phyloP scores from a whole-genome alignment of 768 basidiomycete species.

The Daedaleopsis sinensis region DNA sequence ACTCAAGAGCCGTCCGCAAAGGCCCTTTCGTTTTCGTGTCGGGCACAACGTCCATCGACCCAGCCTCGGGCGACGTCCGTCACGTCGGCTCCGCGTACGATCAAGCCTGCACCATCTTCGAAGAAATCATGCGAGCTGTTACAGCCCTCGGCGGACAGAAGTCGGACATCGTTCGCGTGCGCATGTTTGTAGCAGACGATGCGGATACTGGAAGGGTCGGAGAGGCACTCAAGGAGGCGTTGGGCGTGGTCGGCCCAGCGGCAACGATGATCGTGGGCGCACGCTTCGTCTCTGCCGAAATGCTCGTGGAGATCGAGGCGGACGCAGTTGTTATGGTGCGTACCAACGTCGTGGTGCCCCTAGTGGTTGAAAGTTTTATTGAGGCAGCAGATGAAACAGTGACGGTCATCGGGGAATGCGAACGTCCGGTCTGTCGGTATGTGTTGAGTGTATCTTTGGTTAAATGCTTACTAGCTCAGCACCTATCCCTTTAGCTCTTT shows the following conservation, averaged over 20 bases:
- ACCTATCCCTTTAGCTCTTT: too few species aligned
- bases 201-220: slow-evolving; percentile 42
- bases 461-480: too few species aligned
- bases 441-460: too few species aligned
- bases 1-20: slow-evolving; percentile 53
- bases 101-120: slow-evolving; percentile 47
- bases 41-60: slow-evolving; percentile 53
- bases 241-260: slow-evolving; percentile 47
- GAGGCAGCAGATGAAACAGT: neutral
- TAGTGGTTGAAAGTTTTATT: too few species aligned
- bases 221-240: slow-evolving; percentile 42
- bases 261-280: slow-evolving; percentile 57
- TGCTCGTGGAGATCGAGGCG: slow-evolving; percentile 60
- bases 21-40: slow-evolving; percentile 58
- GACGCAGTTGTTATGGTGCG: slow-evolving; percentile 42
- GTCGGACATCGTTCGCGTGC: slow-evolving; percentile 47
- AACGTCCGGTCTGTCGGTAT: too few species aligned
- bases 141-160: slow-evolving; percentile 46
- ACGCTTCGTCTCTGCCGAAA: slow-evolving; percentile 46
- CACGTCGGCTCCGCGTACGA: slow-evolving; percentile 48
- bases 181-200: slow-evolving; percentile 51
- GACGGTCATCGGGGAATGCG: too few species aligned
- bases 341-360: neutral
- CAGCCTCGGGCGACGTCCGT: slow-evolving; percentile 40
- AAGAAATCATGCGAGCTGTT: slow-evolving; percentile 47